These are phyloP conservation scores for Yamadazyma kanchanaburiensis DNA, from an alignment of 1,139 yeast species.

Conservation along the genomic window DNA sequence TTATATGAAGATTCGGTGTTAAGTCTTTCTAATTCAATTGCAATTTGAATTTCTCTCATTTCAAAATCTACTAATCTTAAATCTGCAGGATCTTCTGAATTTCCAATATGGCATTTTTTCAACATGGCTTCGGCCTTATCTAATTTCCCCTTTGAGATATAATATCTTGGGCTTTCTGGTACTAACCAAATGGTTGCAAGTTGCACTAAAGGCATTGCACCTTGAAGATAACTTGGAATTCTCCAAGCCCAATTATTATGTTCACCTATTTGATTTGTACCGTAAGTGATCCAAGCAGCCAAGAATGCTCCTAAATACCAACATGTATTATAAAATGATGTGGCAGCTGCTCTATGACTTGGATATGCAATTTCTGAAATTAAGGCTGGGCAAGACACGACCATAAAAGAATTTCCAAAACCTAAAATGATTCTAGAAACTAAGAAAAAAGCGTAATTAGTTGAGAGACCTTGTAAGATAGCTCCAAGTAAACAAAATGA, in stretches of 20 bases:
- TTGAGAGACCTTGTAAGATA: slow-evolving; percentile 35
- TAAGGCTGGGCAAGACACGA: slow-evolving; percentile 38
- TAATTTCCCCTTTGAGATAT: slow-evolving; percentile 32
- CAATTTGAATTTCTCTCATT: slow-evolving; percentile 41
- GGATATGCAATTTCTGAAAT: slow-evolving; percentile 46
- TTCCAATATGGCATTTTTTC: slow-evolving; percentile 39
- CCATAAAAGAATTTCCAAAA: slow-evolving; percentile 31
- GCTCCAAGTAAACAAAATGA: slow-evolving; percentile 31
- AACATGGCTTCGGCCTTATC: slow-evolving; percentile 41
- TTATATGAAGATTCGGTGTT: slow-evolving; percentile 24
- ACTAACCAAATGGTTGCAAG: slow-evolving; percentile 26
- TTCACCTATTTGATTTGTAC: slow-evolving; percentile 8
- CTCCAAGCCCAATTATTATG: slow-evolving; percentile 39
- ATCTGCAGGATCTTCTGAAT: slow-evolving; percentile 25
- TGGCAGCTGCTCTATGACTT: slow-evolving; percentile 43
- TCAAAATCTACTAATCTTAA: slow-evolving; percentile 40
- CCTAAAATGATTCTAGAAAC: slow-evolving; percentile 8
- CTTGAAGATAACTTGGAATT: slow-evolving; percentile 47
- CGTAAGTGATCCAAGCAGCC: slow-evolving; percentile 45
- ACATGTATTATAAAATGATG: slow-evolving; percentile 46
- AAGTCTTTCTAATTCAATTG: slow-evolving; percentile 32
- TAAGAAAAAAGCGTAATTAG: slow-evolving; percentile 8
- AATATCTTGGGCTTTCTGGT: slow-evolving; percentile 49
- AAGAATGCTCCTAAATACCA: slow-evolving; percentile 53
- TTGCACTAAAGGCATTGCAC: slow-evolving; percentile 28